Base-by-base conservation (phyloP, 257 asterid species). In the Lithospermum erythrorhizon region DNA sequence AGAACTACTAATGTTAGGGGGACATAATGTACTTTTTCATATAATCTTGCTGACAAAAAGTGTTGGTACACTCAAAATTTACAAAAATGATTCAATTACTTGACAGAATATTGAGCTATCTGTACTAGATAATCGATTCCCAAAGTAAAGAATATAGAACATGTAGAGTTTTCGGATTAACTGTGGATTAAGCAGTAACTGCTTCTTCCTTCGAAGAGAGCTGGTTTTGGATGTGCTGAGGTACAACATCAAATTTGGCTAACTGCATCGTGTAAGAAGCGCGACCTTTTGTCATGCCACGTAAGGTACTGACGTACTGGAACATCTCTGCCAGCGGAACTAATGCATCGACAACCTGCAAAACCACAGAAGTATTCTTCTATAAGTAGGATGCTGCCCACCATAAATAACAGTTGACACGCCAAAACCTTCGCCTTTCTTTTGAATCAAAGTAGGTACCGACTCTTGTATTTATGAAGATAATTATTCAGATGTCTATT, bases 291-390 rank as follows among this genome's bases (percentile, higher is more conserved):
- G 99, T 88, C 99, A 83, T 86, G 58, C 96, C 96, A 62, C 97
- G 66, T 24, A 93, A 79, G 19, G 89, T 86, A 62, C 99, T 93
- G 25, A 93, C 99, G 11, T 89, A 93, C 71, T 84, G 95, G 79
- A 89, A 93, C 99, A 93, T 93, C 86, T 89, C 99, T 9, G 97
- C 96, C 4, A 89, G 81, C 19, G 97, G 99, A 73, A 89, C 97
- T 65, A 83, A 61, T 9, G 97, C 80, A 77, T 93, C 95, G 25
- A 93, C 97, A 71, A 89, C 97, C 97, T 91, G 80, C 64, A 62
- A 30, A 15, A 59, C 32, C 55, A 51, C 7, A 53, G 53, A n/a
- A 37, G 18, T 17, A 57, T 56, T 55, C 20, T 57, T 11, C 25
- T 63, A 57, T 62, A 66, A 16, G 13, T 53, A 53, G 19, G 25